These are phyloP conservation scores for Myxozyma nipponensis DNA, from an alignment of 805 yeast species.

Conservation along the genomic window DNA sequence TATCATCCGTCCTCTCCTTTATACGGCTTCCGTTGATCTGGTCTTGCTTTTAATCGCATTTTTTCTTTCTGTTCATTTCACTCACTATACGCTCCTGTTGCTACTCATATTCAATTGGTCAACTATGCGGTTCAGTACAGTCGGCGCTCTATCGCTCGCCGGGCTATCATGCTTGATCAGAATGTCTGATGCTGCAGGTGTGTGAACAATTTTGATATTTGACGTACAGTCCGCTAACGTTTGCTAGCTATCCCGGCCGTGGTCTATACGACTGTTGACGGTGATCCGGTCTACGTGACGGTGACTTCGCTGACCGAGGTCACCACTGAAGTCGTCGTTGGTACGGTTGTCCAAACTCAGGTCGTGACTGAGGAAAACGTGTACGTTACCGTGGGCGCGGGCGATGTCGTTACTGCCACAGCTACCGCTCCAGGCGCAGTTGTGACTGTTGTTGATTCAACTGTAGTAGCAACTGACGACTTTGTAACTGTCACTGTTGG, in stretches of 20 bases:
- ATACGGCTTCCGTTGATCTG: no score
- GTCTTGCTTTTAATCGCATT: not conserved
- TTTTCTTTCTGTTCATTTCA: not conserved
- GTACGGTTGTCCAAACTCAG: slow-evolving; percentile 26
- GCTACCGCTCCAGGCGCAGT: slow-evolving; percentile 32
- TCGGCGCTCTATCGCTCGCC: not conserved
- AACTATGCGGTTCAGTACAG: not conserved
- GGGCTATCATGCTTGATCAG: not conserved
- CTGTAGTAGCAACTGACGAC: slow-evolving; percentile 26
- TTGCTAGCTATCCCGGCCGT: slow-evolving; percentile 17
- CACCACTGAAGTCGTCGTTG: slow-evolving; percentile 15
- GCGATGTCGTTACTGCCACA: slow-evolving; percentile 5
- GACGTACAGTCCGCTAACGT: not conserved
- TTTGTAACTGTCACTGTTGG: not conserved
- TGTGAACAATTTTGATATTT: not conserved
- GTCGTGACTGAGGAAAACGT: slow-evolving; percentile 21
- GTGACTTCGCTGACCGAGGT: slow-evolving; percentile 10
- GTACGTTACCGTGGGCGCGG: slow-evolving; percentile 4
- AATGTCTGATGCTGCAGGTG: slow-evolving; percentile 7
- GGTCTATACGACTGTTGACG: slow-evolving; percentile 18
- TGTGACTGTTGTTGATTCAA: slow-evolving; percentile 37
- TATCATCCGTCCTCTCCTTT: not conserved
- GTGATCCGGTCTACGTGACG: slow-evolving; percentile 17
- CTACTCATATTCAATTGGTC: slow-evolving; percentile 1
- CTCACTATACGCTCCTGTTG: no score